Evolutionary conservation across 31 red algal species (phyloP), one percentile per base, ranked within the genome.

Genomic region (Porphyra umbilicalis): DNA sequence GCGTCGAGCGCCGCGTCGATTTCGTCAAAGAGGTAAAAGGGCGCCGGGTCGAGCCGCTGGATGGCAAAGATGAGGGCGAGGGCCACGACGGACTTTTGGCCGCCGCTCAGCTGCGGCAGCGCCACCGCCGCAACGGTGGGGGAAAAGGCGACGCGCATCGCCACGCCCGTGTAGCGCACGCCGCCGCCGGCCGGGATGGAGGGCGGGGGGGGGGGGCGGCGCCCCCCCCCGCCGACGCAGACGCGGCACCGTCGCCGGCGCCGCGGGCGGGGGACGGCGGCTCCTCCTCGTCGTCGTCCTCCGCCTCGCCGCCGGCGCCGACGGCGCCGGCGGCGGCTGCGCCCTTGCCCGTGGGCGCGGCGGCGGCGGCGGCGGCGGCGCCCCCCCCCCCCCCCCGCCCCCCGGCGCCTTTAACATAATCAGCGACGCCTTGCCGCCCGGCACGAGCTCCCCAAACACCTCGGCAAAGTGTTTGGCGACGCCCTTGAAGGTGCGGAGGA

Each of bases 11-110:
- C 94, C 20, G 94, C 94, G 79, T 99, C 97, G 36, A 99, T 94
- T 76, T 99, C 97, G 82, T 99, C 97, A 85, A 99, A 99, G 34
- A 99, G 82, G 75, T 96, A 96, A 78, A 99, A 99, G 25, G 97
- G 97, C n/a, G 97, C 97, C 10, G 97, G 97, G 82, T 99, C 97
- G 25, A 96, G 82, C 76, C 94, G 57, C 85, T 99, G 97, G 83
- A 99, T 99, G 35, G 97, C 87, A 79, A 99, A 95, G 40, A 99
- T 94, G 32, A 99, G 86, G 13, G 97, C 88, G 15, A 99, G 82
- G 30, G 97, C 97, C 1, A 99, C 97, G 42, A 99, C 89, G 11
- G 94, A 92, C 80, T 94, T 96, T 83, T 99, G 97, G 32, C 97
- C 97, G 30, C 97, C 97, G 75, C 91, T 94, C 34, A 99, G 84